phyloP scores from a whole-genome alignment of 2,329 filamentous ascomycete genomes.

The Chalaropsis ovoidea region DNA sequence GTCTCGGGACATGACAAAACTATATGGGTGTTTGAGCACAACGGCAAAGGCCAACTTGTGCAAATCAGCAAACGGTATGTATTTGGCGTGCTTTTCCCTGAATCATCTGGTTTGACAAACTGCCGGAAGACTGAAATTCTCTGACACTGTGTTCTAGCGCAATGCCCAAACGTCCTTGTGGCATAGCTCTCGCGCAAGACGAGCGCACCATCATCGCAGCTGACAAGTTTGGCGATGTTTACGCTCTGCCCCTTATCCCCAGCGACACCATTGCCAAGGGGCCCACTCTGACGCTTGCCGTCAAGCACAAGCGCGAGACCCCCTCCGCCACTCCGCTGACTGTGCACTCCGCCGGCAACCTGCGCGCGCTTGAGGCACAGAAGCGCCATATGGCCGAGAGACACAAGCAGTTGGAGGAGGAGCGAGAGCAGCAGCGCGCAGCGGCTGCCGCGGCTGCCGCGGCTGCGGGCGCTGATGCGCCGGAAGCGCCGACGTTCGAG shows the following conservation, averaged over 20 bases:
- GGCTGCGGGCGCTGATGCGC: constrained; percentile 25
- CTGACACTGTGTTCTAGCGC: constrained; percentile 40
- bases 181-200: constrained; percentile 59
- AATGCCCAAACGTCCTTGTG: constrained; percentile 85
- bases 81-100: background rate
- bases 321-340: constrained; percentile 49
- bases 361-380: constrained; percentile 50
- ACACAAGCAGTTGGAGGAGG: constrained; percentile 28
- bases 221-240: constrained; percentile 97
- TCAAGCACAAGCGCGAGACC: constrained; percentile 34
- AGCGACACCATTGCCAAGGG: constrained; percentile 26
- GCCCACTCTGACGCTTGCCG: constrained; percentile 26
- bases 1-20: constrained; percentile 88
- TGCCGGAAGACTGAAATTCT: background rate
- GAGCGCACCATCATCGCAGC: constrained; percentile 64
- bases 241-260: constrained; percentile 63
- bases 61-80: constrained; percentile 62
- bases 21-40: constrained; percentile 68
- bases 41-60: constrained; percentile 48
- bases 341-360: constrained; percentile 56
- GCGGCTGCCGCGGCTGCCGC: background rate
- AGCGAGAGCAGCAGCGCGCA: constrained; percentile 29
- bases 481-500: constrained; percentile 50
- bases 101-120: background rate
- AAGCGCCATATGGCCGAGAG: constrained; percentile 37